Base-by-base conservation (phyloP, 768 basidiomycete species). In the Lyophyllum atratum region DNA sequence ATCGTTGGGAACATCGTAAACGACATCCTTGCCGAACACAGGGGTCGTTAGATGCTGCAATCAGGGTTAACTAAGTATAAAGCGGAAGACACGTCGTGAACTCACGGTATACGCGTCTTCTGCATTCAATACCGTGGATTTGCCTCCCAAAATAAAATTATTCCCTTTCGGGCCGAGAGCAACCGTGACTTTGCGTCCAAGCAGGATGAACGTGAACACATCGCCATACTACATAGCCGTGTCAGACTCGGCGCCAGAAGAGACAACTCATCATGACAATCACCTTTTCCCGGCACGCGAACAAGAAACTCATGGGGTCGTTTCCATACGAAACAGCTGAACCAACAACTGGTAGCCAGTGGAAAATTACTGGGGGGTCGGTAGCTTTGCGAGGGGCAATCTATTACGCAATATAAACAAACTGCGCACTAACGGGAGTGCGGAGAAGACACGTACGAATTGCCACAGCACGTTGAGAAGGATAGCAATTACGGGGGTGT, bases 1-100 rank as follows among this genome's bases (percentile, higher is more conserved):
- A 46, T 95, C 92, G 71, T 98, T 98, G 29, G 97, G 96, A 49
- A 92, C 87, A 65, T 98, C 97, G 70, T 98, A 99, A 11, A 98
- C 95, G 45, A 99, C 97, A 46, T 93, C 95, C 68, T 93, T 94
- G 44, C 97, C 97, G 66, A 99, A 99, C 12, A 98, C 87, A 4
- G 96, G 96, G 0, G 90, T 95, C 0, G 95, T 96, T 44, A 95
- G 75, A 68, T 92, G 90, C 94, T 96, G 63, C 14, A 25, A 29
- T 7, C 44, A 53, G 19, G 39, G 53, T 43, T 56, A 56, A 65
- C 34, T 49, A 34, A 22, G 33, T 40, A 31, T 9, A 49, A 11
- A 2, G 2, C 50, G 33, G 1, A 22, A 9, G 14, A 28, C 5
- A 46, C n/a, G 28, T 17, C 0, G 4, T 28, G 8, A 10, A 70